A percentile compares a stretch with the other conserved stretches of the same genome.
Conservation (phyloP, 768 basidiomycete species). For the Trametes meyenii region DNA sequence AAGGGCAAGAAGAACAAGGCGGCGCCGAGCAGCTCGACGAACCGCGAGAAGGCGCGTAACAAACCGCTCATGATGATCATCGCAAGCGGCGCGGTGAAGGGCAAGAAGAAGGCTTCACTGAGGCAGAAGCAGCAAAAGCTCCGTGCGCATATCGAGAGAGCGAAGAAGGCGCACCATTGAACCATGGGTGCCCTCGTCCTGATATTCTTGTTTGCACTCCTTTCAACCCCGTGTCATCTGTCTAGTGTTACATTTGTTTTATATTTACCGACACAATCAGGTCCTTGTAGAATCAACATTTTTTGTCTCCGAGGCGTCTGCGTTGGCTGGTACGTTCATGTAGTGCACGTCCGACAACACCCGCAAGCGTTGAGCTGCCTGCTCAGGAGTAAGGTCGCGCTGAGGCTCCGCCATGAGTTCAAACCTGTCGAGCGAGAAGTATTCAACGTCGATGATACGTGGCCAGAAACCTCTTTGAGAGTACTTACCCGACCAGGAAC, state of each 20-base stretch:
- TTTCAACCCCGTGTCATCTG: not conserved
- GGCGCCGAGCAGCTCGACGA: constrained; percentile 82
- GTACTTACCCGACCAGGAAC: constrained; percentile 82
- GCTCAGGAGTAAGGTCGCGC: constrained; percentile 87
- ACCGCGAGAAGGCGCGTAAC: constrained; percentile 89
- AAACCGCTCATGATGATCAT: constrained; percentile 97
- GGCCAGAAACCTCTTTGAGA: not conserved
- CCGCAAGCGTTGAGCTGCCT: constrained; percentile 73
- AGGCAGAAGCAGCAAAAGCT: constrained; percentile 81
- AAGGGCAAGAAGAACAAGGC: constrained; percentile 94
- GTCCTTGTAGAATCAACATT: constrained; percentile 10
- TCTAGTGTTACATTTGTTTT: not conserved
- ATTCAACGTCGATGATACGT: constrained; percentile 14
- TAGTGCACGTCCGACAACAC: constrained; percentile 65
- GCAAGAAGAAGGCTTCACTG: constrained; percentile 83
- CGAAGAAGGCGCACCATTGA: constrained; percentile 51
- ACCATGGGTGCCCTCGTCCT: not conserved
- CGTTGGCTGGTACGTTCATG: constrained; percentile 31
- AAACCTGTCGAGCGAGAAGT: constrained; percentile 50
- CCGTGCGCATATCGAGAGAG: constrained; percentile 72
- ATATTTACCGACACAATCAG: not conserved
- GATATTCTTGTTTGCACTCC: not conserved
- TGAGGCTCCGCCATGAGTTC: constrained; percentile 92
- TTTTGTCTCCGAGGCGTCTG: constrained; percentile 6
- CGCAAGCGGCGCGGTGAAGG: constrained; percentile 70